Evolutionary conservation across 768 basidiomycete genomes (phyloP).

Genomic region (Cystofilobasidium bisporidii): DNA sequence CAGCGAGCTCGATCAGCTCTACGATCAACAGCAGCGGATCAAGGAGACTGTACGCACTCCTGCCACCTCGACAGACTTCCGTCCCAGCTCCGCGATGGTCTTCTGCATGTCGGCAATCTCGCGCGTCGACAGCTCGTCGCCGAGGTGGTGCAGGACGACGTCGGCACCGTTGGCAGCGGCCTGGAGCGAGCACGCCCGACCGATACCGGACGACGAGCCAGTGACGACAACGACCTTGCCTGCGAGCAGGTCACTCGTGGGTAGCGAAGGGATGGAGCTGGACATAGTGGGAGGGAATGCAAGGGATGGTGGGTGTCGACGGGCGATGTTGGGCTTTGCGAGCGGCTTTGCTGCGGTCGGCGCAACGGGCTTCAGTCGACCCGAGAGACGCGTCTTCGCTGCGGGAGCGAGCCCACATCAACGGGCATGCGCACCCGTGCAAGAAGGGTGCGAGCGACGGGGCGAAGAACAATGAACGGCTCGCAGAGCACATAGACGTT

Average conservation of each 20-base stretch:
- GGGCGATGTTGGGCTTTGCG: too few species aligned
- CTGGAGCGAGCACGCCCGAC: constrained; percentile 58
- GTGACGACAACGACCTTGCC: constrained; percentile 62
- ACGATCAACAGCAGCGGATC: not conserved
- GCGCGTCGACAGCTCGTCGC: constrained; percentile 49
- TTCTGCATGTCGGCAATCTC: constrained; percentile 47
- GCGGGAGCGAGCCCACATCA: too few species aligned
- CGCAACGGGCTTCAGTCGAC: too few species aligned
- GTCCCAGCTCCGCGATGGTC: constrained; percentile 45
- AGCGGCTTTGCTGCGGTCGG: too few species aligned
- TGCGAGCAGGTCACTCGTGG: constrained; percentile 15
- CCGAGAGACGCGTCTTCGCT: too few species aligned
- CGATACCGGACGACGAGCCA: constrained; percentile 65
- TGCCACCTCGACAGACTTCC: constrained; percentile 47
- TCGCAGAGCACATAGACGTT: too few species aligned
- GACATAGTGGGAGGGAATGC: too few species aligned
- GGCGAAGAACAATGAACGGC: too few species aligned
- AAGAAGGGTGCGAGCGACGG: too few species aligned
- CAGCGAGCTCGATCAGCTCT: not conserved
- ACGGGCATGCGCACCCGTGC: too few species aligned
- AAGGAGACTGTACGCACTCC: constrained; percentile 44
- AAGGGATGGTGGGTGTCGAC: too few species aligned
- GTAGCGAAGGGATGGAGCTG: constrained; percentile 4
- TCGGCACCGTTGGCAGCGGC: constrained; percentile 59
- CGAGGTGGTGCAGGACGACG: constrained; percentile 59